Evolutionary conservation across 192 early-diverging fungal species (phyloP).

Genomic region (Martensiomyces pterosporus): DNA sequence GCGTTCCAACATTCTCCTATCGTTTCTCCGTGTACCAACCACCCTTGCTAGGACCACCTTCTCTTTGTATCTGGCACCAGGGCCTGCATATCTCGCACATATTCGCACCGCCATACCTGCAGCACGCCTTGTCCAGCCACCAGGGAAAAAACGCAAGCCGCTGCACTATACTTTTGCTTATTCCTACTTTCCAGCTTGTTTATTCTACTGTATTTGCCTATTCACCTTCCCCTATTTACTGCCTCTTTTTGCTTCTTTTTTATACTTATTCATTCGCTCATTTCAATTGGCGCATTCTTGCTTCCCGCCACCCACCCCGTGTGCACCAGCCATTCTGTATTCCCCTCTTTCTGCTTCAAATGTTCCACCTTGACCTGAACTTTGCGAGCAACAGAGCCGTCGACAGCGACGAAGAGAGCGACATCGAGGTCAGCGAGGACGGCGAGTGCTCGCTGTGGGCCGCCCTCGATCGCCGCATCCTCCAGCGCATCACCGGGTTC

Average conservation of each 20-base stretch:
- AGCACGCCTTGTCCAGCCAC: no score
- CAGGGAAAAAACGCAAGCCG: no score
- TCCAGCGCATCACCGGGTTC: conserved; percentile 33
- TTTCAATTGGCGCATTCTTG: neutral
- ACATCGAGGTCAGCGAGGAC: conserved; percentile 13
- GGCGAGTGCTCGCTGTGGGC: conserved; percentile 16
- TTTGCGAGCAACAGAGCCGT: conserved; percentile 12
- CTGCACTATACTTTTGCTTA: no score
- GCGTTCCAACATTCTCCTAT: no score
- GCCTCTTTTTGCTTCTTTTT: neutral
- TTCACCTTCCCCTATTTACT: neutral
- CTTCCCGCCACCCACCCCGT: neutral
- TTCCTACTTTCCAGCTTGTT: no score
- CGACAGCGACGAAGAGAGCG: conserved; percentile 34
- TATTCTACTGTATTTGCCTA: neutral
- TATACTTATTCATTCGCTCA: neutral
- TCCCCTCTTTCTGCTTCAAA: neutral
- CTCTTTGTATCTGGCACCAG: no score
- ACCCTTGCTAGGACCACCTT: no score
- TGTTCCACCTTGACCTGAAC: conserved; percentile 37
- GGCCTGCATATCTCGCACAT: no score
- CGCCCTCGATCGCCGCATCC: conserved; percentile 31
- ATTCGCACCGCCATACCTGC: no score
- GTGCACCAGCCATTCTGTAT: neutral
- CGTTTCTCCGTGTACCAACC: no score